Evolutionary conservation across 352 stramenopile species (phyloP), one percentile per base, ranked within the genome.

Genomic region (Globisporangium viniferum): DNA sequence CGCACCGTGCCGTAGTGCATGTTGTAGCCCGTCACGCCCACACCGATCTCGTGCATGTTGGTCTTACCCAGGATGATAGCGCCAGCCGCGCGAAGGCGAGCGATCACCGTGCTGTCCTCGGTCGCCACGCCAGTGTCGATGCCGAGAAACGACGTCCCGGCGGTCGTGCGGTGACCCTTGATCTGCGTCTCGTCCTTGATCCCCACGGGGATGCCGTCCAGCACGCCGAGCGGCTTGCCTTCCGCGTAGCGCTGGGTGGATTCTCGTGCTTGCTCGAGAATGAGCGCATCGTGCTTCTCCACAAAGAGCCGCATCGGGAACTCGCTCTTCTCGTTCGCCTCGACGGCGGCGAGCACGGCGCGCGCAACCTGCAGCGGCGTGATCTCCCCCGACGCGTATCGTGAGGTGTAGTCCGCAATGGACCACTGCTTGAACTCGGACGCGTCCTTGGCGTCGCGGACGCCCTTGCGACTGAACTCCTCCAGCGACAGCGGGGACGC

Each of bases 31-130:
- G 82, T 92, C 65, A 90, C 73, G 48, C 85, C 78, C 0, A 71
- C 77, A 8, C 92, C 92, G 60, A 95, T 74, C 68, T 98, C 91
- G 72, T 96, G 84, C 87, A 97, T 95, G 72, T 96, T 95, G 56
- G 90, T 96, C 29, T 84, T 91, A 44, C 91, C 91, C 9, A 97
- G 66, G 59, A 98, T 91, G 10, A 98, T 84, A 12, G 91, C 92
- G 67, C 91, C 93, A 36, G 78, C 76, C 0, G 73, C 75, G 35
- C 88, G 80, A 53, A 97, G 80, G 20, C 86, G 71, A 4, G 80
- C 73, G 12, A 96, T 73, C 0, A 88, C 72, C 1, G 77, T 53
- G 27, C 88, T 77, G 67, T 97, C 89, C 31, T 77, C 44, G 0
- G 41, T 67, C 3, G 79, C 73, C 9, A 74, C 67, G 22, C 77